Conservation (phyloP, 345 rosid genomes). For the Gossypium raimondii region DNA sequence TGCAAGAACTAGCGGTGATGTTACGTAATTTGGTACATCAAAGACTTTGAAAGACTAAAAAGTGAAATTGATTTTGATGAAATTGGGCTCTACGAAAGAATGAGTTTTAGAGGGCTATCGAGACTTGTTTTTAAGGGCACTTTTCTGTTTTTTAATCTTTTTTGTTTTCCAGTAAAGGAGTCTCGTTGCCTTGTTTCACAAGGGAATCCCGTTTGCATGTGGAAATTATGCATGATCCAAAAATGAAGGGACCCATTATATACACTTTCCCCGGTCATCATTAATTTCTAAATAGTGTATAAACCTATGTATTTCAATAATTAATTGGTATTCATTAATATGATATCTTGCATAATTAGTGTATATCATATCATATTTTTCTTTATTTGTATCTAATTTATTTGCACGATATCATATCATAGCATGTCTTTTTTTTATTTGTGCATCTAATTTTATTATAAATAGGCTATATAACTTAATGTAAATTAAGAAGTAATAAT, state of each 20-base stretch:
- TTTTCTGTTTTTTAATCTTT: not conserved
- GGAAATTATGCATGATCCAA: constrained; percentile 24
- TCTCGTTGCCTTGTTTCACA: constrained; percentile 12
- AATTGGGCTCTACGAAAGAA: not conserved
- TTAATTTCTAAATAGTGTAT: not conserved
- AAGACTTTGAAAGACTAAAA: constrained; percentile 3
- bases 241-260: constrained; percentile 13
- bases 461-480: too few relatives aligned
- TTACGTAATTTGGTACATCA: constrained; percentile 32
- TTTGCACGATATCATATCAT: too few relatives aligned
- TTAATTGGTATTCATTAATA: too few relatives aligned
- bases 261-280: not conserved
- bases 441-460: too few relatives aligned
- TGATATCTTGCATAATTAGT: too few relatives aligned
- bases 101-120: constrained; percentile 5
- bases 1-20: not conserved
- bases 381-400: too few relatives aligned
- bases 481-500: too few relatives aligned
- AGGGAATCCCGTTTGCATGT: constrained; percentile 32
- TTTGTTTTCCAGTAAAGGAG: not conserved
- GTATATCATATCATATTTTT: too few relatives aligned
- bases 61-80: not conserved
- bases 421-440: too few relatives aligned
- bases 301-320: too few relatives aligned
- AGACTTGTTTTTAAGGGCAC: constrained; percentile 16